Conservation (phyloP, 2,329 filamentous ascomycete species). For the Dryadomyces quercivorus region DNA sequence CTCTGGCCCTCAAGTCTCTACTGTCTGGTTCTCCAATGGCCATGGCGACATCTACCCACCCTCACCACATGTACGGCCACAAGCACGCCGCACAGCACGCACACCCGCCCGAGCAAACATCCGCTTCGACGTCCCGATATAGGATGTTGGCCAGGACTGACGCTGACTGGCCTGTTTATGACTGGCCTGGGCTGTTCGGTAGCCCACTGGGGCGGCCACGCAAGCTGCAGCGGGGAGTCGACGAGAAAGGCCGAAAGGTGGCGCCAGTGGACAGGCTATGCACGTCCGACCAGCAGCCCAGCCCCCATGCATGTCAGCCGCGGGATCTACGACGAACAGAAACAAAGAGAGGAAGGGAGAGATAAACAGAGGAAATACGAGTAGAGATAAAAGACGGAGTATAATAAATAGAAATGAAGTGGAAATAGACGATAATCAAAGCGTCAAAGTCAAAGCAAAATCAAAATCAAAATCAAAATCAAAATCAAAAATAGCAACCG, state of each 20-base stretch:
- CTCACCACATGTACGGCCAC: neutral
- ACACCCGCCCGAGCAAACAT: neutral
- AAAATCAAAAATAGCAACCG: no score
- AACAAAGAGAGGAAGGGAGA: neutral
- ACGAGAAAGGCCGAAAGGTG: neutral
- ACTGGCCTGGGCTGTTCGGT: neutral
- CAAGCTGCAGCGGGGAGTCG: neutral
- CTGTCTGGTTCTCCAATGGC: no score
- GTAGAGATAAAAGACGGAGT: no score
- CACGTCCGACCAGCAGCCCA: neutral
- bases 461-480: no score
- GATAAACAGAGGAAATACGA: no score
- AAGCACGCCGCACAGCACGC: neutral
- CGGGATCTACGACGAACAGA: neutral
- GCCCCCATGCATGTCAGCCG: neutral
- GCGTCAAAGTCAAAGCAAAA: neutral
- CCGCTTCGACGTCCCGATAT: neutral
- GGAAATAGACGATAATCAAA: no score
- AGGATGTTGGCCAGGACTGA: neutral
- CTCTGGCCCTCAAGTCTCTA: no score
- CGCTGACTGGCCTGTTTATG: neutral
- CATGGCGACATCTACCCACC: no score
- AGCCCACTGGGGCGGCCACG: neutral
- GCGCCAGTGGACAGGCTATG: neutral
- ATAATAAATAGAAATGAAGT: no score